phyloP scores from a whole-genome alignment of 1,284 basidiomycete genomes.

The Heterobasidion occidentale region DNA sequence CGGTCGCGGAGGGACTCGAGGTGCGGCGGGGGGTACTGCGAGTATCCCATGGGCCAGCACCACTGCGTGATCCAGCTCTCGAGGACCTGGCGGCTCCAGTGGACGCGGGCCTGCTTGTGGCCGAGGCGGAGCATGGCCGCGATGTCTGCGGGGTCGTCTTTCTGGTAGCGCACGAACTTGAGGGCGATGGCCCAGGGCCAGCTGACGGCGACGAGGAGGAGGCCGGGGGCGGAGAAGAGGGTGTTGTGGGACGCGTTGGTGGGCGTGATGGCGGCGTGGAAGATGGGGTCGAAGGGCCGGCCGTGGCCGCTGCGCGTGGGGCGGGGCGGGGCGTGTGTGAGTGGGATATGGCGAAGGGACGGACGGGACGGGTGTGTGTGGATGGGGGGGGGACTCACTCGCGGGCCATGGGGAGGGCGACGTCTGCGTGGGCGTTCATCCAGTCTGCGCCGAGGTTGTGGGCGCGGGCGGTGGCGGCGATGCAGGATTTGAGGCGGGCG shows the following conservation, averaged over 20 bases:
- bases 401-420: slow-evolving; percentile 51
- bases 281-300: slow-evolving; percentile 49
- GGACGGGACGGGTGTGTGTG: background rate
- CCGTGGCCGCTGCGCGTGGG: slow-evolving; percentile 25
- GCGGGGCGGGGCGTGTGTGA: background rate
- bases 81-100: slow-evolving; percentile 45
- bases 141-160: slow-evolving; percentile 31
- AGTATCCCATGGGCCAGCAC: slow-evolving; percentile 14
- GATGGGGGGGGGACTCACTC: slow-evolving; percentile 36
- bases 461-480: slow-evolving; percentile 38
- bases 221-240: slow-evolving; percentile 44
- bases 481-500: slow-evolving; percentile 45
- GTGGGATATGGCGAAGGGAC: background rate
- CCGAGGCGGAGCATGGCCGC: slow-evolving; percentile 42
- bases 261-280: slow-evolving; percentile 37
- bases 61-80: slow-evolving; percentile 22
- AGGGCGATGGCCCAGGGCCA: slow-evolving; percentile 63
- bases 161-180: slow-evolving; percentile 59
- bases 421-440: slow-evolving; percentile 67
- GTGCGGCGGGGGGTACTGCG: slow-evolving; percentile 32
- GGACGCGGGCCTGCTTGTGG: slow-evolving; percentile 35
- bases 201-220: slow-evolving; percentile 50
- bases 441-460: slow-evolving; percentile 54
- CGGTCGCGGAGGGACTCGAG: slow-evolving; percentile 35
- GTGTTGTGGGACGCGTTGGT: slow-evolving; percentile 47